A percentile compares a stretch with the other conserved stretches of the same genome.
phyloP scores from a whole-genome alignment of 345 rosid genomes.

The Ceriops zippeliana region DNA sequence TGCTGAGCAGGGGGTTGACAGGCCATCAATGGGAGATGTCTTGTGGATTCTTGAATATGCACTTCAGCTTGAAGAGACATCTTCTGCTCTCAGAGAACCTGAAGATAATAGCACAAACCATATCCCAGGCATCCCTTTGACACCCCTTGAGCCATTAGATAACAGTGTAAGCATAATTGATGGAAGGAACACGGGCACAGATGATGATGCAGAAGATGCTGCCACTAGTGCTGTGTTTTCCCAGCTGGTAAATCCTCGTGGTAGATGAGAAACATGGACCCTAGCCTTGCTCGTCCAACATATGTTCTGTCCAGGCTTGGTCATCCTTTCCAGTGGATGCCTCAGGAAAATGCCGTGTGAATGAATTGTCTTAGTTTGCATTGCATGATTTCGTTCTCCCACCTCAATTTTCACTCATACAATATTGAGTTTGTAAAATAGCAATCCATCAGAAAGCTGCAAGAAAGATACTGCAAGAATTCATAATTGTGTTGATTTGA shows the following conservation, averaged over 20 bases:
- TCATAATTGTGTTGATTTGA: conserved; percentile 25
- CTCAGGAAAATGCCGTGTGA: conserved; percentile 14
- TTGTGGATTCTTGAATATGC: conserved; percentile 96
- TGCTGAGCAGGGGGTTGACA: conserved; percentile 85
- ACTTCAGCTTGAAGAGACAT: conserved; percentile 89
- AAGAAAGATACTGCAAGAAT: conserved; percentile 22
- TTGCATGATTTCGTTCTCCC: conserved; percentile 22
- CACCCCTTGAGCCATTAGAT: conserved; percentile 82
- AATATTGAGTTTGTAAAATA: conserved; percentile 41
- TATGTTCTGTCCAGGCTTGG: conserved; percentile 13
- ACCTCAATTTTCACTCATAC: conserved; percentile 23
- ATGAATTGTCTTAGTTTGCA: conserved; percentile 19
- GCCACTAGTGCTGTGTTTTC: conserved; percentile 95
- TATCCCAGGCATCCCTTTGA: conserved; percentile 75
- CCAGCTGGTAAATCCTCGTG: conserved; percentile 97
- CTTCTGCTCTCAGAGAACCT: conserved; percentile 79
- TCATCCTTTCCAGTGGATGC: conserved; percentile 14
- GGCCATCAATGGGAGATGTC: conserved; percentile 99
- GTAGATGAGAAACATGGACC: conserved; percentile 44
- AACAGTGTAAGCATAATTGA: conserved; percentile 78
- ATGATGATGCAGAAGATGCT: conserved; percentile 77
- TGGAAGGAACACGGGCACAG: conserved; percentile 53
- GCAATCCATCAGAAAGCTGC: conserved; percentile 20
- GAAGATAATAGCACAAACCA: conserved; percentile 98
- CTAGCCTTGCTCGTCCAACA: conserved; percentile 6